These are phyloP conservation scores for Dictyophora rubrovolvata DNA, from an alignment of 768 basidiomycete species.

Conservation along the genomic window DNA sequence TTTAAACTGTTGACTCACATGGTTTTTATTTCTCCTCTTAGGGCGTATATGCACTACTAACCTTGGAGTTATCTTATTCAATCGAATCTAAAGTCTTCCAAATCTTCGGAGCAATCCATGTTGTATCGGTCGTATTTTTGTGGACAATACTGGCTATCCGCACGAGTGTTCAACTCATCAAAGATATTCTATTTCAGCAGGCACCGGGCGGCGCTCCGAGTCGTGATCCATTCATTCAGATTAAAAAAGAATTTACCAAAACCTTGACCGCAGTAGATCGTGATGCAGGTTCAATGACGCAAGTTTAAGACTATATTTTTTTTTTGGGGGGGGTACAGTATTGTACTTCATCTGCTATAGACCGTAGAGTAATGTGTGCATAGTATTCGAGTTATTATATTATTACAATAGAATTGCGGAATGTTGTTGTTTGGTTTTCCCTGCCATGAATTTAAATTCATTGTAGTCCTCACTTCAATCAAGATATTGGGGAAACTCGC, in stretches of 20 bases:
- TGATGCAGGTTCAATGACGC: not conserved
- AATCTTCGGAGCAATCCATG: constrained; percentile 47
- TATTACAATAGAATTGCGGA: too few species aligned
- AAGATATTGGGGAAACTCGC: too few species aligned
- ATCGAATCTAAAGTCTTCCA: constrained; percentile 49
- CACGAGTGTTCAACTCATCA: constrained; percentile 27
- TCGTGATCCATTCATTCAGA: not conserved
- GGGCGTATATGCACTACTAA: constrained; percentile 62
- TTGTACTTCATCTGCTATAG: too few species aligned
- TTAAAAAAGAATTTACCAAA: not conserved
- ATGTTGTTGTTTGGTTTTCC: too few species aligned
- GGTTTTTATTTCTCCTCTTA: constrained; percentile 12
- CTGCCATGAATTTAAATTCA: too few species aligned
- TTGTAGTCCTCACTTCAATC: too few species aligned
- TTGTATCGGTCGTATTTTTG: constrained; percentile 36
- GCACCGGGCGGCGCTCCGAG: not conserved
- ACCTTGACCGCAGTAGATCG: not conserved
- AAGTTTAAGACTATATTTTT: too few species aligned
- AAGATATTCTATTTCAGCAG: constrained; percentile 33
- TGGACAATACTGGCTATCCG: constrained; percentile 40
- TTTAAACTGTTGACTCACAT: not conserved
- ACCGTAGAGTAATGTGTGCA: too few species aligned
- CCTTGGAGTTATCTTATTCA: constrained; percentile 37
- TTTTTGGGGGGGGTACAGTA: too few species aligned
- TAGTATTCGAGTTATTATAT: too few species aligned